Evolutionary conservation across 2,329 filamentous ascomycete species (phyloP), one percentile per base, ranked within the genome.

Genomic region (Emydomyces testavorans): DNA sequence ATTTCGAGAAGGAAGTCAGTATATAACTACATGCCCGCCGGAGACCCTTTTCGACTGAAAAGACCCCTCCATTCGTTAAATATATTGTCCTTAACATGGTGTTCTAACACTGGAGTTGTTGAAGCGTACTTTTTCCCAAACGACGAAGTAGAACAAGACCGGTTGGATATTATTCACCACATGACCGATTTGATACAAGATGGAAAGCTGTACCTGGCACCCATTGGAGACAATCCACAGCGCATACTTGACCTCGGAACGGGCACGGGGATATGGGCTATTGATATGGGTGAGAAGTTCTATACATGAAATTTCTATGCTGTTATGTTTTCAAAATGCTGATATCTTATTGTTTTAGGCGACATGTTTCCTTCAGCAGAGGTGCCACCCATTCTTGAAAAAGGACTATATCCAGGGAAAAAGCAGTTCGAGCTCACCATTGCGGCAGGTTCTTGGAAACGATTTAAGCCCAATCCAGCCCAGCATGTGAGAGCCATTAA

Each of bases 191-290:
- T 68, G 8, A 55, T 59, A 0, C 50, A 69, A n/a, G 60, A 61
- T 18, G 59, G 64, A 15, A 57, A 60, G n/a, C 59, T 69, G 1
- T 62, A 58, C 40, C 57, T 65, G 11, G 66, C 68, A 2, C 67
- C 67, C 1, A 54, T 69, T 20, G 49, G 49, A 11, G 40, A 53
- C 7, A 53, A 59, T 6, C 65, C 67, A 1, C 63, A 62, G 32
- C 62, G 65, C 18, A 67, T 71, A 16, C 62, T 77, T 4, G 74
- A 76, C 56, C 59, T 75, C 15, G 74, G 73, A 2, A 76, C 72
- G 0, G 73, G 72, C 11, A 74, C 71, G 1, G 53, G 53, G 10
- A 57, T 60, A 39, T 64, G 62, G 62, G 54, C 62, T 13, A 61
- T 61, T 7, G 55, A 59, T 15, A 56, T 62, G 45, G 62, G 49